These are phyloP conservation scores for Aspergillus sp. DNA, from an alignment of 2,329 filamentous ascomycete species.

Conservation along the genomic window DNA sequence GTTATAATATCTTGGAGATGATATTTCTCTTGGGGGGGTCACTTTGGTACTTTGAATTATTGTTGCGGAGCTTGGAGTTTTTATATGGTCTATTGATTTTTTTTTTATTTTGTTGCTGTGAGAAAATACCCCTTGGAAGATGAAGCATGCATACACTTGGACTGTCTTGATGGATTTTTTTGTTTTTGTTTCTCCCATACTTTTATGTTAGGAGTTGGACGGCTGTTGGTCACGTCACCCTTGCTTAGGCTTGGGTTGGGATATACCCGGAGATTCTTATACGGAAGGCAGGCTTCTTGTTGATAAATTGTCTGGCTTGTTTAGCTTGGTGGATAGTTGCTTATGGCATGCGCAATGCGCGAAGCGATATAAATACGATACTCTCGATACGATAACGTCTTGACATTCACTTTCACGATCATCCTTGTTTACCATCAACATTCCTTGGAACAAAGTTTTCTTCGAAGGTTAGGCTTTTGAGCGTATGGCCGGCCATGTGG, in stretches of 20 bases:
- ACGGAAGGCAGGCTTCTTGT: neutral
- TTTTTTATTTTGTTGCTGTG: slow-evolving; percentile 2
- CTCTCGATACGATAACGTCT: neutral
- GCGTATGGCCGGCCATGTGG: neutral
- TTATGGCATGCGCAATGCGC: neutral
- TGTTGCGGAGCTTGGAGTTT: slow-evolving; percentile 8
- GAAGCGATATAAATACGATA: neutral
- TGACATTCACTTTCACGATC: neutral
- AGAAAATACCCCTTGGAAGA: slow-evolving; percentile 15
- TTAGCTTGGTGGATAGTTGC: neutral
- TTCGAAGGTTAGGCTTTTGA: neutral
- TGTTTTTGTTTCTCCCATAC: neutral
- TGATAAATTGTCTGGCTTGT: slow-evolving; percentile 2
- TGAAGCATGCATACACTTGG: slow-evolving; percentile 11
- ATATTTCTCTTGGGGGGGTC: neutral
- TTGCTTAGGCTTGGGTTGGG: neutral
- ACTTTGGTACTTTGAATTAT: neutral
- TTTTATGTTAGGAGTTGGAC: slow-evolving; percentile 10
- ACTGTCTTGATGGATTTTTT: slow-evolving; percentile 1
- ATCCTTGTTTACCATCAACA: too few species aligned
- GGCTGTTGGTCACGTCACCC: neutral
- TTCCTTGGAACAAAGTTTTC: too few species aligned
- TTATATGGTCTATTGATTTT: neutral
- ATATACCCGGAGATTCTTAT: slow-evolving; percentile 1
- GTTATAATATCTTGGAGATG: slow-evolving; percentile 6